phyloP scores from a whole-genome alignment of 1,139 yeast genomes.

The Protomyces inouyei region DNA sequence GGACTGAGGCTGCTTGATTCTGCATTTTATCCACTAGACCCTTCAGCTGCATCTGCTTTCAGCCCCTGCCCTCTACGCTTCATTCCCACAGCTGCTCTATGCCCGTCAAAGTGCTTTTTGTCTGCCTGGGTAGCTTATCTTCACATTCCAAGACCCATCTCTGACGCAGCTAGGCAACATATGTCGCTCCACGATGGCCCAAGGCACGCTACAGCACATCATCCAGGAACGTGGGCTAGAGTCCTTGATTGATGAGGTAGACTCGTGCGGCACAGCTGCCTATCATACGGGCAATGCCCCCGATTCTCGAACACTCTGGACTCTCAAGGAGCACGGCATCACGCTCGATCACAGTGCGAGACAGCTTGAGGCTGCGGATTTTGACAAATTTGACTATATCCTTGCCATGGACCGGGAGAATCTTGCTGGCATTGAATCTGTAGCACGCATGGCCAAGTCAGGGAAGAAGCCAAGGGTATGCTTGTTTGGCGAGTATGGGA shows the following conservation, averaged over 20 bases:
- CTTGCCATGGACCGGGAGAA: slow-evolving; percentile 28
- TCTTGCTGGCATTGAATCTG: slow-evolving; percentile 9
- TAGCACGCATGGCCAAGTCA: slow-evolving; percentile 1
- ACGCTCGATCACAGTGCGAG: slow-evolving; percentile 9
- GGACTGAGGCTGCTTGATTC: too few relatives aligned
- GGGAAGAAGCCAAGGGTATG: slow-evolving; percentile 1
- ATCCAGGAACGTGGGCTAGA: neutral
- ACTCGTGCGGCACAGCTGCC: slow-evolving; percentile 22
- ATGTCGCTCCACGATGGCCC: slow-evolving; percentile 24
- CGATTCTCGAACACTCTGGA: slow-evolving; percentile 10
- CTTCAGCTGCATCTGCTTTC: too few relatives aligned
- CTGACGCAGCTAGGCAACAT: slow-evolving; percentile 2
- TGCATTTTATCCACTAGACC: too few relatives aligned
- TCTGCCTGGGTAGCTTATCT: slow-evolving; percentile 3
- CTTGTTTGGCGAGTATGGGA: slow-evolving; percentile 26
- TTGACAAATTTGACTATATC: slow-evolving; percentile 24
- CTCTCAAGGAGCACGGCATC: slow-evolving; percentile 1
- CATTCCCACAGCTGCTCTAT: neutral
- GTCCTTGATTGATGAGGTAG: slow-evolving; percentile 1
- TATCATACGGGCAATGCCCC: slow-evolving; percentile 16
- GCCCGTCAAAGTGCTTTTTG: slow-evolving; percentile 6
- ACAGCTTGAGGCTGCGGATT: slow-evolving; percentile 17
- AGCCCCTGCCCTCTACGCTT: too few relatives aligned
- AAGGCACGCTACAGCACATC: slow-evolving; percentile 6
- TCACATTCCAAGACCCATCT: neutral